These are phyloP conservation scores for Davidsoniella eucalypti DNA, from an alignment of 2,329 filamentous ascomycete species.

Conservation along the genomic window DNA sequence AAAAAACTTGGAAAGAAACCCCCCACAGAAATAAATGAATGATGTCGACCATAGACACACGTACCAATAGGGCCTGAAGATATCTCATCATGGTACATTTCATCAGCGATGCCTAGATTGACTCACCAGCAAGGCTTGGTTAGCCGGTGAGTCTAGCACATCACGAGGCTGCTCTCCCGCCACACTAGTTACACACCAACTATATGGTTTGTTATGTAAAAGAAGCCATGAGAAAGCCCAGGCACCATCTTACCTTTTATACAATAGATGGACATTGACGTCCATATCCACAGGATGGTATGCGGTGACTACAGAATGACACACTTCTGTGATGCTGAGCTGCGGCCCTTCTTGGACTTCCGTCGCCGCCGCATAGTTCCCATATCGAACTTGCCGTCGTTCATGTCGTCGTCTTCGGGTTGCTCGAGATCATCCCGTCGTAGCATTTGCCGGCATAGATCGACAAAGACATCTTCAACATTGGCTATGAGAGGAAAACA, in stretches of 20 bases:
- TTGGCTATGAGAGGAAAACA: conserved; percentile 37
- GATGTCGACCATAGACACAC: no score
- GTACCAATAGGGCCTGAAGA: no score
- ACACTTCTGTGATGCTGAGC: conserved; percentile 16
- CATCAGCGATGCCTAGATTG: no score
- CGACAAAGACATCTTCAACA: conserved; percentile 78
- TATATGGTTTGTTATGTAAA: background rate
- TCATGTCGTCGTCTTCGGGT: conserved; percentile 19
- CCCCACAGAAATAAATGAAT: no score
- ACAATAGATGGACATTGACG: background rate
- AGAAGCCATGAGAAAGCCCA: background rate
- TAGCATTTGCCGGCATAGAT: conserved; percentile 71
- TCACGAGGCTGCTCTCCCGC: no score
- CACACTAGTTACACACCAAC: no score
- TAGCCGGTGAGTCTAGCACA: no score
- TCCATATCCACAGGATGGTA: background rate
- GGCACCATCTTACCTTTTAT: background rate
- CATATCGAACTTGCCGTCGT: conserved; percentile 28
- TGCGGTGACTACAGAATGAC: conserved; percentile 13
- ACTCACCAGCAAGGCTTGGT: no score
- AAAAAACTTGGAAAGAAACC: no score
- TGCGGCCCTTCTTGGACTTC: conserved; percentile 18
- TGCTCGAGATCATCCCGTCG: conserved; percentile 45
- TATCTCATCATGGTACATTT: no score
- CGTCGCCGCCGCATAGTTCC: conserved; percentile 20